Conservation (phyloP, 2,329 filamentous ascomycete genomes). For the Dothiorella sarmentorum region DNA sequence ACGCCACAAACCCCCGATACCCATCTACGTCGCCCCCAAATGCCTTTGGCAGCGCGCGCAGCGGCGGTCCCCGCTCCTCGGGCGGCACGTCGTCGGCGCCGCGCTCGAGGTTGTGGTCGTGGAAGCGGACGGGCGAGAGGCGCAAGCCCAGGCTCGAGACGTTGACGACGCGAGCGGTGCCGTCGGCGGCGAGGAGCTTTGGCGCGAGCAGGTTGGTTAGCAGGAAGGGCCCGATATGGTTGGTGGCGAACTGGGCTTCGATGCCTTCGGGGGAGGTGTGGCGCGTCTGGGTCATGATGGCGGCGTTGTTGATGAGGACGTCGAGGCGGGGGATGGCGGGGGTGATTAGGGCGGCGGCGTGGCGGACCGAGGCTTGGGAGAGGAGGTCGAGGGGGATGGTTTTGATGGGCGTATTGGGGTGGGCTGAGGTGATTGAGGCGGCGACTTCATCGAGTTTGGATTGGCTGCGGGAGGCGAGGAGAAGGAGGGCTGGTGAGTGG, state of each 20-base stretch:
- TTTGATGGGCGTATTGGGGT: slow-evolving; percentile 35
- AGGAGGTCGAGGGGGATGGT: slow-evolving; percentile 35
- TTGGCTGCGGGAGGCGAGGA: slow-evolving; percentile 42
- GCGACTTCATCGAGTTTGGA: slow-evolving; percentile 41
- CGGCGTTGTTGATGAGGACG: slow-evolving; percentile 43
- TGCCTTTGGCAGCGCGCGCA: neutral
- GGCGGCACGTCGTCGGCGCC: neutral
- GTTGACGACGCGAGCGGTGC: slow-evolving; percentile 29
- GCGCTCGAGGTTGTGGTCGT: slow-evolving; percentile 24
- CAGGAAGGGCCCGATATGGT: slow-evolving; percentile 45
- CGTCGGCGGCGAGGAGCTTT: slow-evolving; percentile 34
- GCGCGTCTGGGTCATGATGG: slow-evolving; percentile 31
- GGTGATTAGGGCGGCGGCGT: slow-evolving; percentile 33
- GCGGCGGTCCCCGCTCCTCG: slow-evolving; percentile 1
- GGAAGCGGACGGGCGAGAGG: slow-evolving; percentile 20
- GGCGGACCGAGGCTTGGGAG: slow-evolving; percentile 33
- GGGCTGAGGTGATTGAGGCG: slow-evolving; percentile 31
- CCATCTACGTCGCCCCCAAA: slow-evolving; percentile 6
- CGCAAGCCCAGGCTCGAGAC: slow-evolving; percentile 25
- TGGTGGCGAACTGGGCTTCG: slow-evolving; percentile 46
- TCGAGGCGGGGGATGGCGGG: slow-evolving; percentile 36
- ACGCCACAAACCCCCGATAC: slow-evolving; percentile 20
- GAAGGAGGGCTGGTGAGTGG: slow-evolving; percentile 28
- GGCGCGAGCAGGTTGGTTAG: slow-evolving; percentile 45
- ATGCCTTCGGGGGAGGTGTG: slow-evolving; percentile 39